Base-by-base conservation (phyloP, 257 asterid genomes). In the Nicotiana noctiflora region DNA sequence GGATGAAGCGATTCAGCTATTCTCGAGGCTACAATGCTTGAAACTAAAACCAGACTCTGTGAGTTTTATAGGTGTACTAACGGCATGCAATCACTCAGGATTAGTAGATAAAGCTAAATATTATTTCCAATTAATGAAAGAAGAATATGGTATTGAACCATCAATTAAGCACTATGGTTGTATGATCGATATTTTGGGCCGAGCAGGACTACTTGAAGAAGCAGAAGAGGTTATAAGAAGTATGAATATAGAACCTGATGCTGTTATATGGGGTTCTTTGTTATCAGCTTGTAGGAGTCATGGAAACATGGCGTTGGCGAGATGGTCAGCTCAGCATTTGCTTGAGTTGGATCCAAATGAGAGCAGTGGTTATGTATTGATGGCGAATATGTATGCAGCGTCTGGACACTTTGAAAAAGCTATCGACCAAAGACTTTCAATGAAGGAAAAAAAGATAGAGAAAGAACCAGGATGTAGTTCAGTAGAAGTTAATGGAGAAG, bases 391-490 rank as follows among this genome's bases (percentile, higher is more conserved):
- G 46, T 90, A 94, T 77, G 95, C 98, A 75, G 89, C 81, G 13
- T 79, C 83, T 0, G 93, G 94, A 8, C 31, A 78, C 77, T 90
- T 88, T 46, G 82, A 74, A 75, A 84, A 82, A 63, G 96, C 95
- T 4, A 81, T 91, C 10, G 67, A 85, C 51, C 94, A 89, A 57
- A 91, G 97, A 80, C 74, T 49, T 34, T 81, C 31, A 81, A 92
- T 91, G 96, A 88, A 84, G 86, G 81, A 79, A 46, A 89, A 84
- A 84, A 37, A 68, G 67, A 82, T 88, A 14, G 84, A 27, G 84
- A 92, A 90, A 82, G 87, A 84, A 77, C 94, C 92, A 1, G 97
- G 98, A 0, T 87, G 94, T 82, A 92, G 97, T 79, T 84, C 65
- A 77, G 87, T 94, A 17, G 92, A 89, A 84, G 91, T 94, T 84